These are phyloP conservation scores for Murraya paniculata DNA, from an alignment of 345 rosid genomes.

Conservation along the genomic window DNA sequence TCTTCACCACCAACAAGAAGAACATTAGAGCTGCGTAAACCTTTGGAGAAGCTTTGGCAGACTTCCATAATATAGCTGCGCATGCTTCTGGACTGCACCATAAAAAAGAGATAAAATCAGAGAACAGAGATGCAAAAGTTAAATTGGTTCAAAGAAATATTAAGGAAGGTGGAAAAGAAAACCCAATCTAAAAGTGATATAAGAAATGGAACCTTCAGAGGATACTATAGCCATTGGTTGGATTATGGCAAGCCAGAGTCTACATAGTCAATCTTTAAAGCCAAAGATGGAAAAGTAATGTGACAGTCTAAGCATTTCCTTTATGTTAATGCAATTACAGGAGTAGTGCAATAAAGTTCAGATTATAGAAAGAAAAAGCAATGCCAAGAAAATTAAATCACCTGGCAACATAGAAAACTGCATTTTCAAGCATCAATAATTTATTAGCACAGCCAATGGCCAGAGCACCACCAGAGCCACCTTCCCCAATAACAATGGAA, in stretches of 20 bases:
- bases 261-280: background rate
- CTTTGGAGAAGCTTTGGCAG: conserved; percentile 89
- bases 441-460: conserved; percentile 97
- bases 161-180: background rate
- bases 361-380: background rate
- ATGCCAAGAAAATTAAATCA: conserved; percentile 23
- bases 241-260: background rate
- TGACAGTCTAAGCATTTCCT: background rate
- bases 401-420: conserved; percentile 98
- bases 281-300: background rate
- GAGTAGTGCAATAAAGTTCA: background rate
- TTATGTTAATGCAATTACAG: background rate
- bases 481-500: conserved; percentile 95
- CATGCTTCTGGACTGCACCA: conserved; percentile 91
- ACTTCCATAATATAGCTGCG: conserved; percentile 96
- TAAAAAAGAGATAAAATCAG: conserved; percentile 16
- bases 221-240: background rate
- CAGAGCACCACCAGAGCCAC: conserved; percentile 99
- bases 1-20: conserved; percentile 6
- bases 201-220: background rate
- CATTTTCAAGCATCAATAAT: conserved; percentile 91
- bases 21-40: conserved; percentile 31
- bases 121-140: background rate
- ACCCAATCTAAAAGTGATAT: background rate
- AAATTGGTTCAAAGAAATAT: background rate